phyloP scores from a whole-genome alignment of 1,139 yeast genomes.

The Hyphopichia khmerensis region DNA sequence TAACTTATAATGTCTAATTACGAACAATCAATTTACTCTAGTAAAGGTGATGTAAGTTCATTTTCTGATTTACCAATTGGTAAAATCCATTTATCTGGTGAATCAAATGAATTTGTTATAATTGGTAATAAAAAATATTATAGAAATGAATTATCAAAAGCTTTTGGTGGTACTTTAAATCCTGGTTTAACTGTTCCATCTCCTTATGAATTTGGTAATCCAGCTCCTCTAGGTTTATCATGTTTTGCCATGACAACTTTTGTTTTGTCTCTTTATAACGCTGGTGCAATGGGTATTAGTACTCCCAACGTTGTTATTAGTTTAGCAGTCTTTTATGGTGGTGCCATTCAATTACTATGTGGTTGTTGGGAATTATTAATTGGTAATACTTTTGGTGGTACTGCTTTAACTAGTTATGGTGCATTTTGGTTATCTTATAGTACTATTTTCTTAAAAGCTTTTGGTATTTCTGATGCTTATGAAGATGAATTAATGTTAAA shows the following conservation, averaged over 20 bases:
- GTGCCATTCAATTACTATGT: constrained; percentile 60
- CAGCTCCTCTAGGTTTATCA: constrained; percentile 60
- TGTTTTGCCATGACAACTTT: constrained; percentile 55
- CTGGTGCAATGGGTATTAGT: constrained; percentile 38
- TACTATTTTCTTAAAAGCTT: constrained; percentile 53
- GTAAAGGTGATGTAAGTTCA: constrained; percentile 1
- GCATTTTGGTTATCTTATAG: constrained; percentile 75
- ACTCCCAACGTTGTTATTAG: constrained; percentile 42
- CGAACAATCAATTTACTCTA: constrained; percentile 4
- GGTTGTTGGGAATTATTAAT: constrained; percentile 65
- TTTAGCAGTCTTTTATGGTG: constrained; percentile 53
- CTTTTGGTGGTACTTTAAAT: constrained; percentile 42
- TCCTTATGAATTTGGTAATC: constrained; percentile 44
- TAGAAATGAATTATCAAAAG: constrained; percentile 37
- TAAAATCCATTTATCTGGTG: constrained; percentile 20
- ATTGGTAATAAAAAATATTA: constrained; percentile 34
- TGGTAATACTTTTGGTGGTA: constrained; percentile 66
- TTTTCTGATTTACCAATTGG: constrained; percentile 14
- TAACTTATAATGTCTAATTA: neutral
- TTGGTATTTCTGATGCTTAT: constrained; percentile 56
- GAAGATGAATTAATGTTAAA: constrained; percentile 39
- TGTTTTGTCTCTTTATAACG: constrained; percentile 41
- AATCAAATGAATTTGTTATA: constrained; percentile 20
- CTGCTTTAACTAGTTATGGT: constrained; percentile 68
- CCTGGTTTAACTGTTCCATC: constrained; percentile 34